phyloP scores from a whole-genome alignment of 768 basidiomycete species.

The Pleurotus citrinopileatus region DNA sequence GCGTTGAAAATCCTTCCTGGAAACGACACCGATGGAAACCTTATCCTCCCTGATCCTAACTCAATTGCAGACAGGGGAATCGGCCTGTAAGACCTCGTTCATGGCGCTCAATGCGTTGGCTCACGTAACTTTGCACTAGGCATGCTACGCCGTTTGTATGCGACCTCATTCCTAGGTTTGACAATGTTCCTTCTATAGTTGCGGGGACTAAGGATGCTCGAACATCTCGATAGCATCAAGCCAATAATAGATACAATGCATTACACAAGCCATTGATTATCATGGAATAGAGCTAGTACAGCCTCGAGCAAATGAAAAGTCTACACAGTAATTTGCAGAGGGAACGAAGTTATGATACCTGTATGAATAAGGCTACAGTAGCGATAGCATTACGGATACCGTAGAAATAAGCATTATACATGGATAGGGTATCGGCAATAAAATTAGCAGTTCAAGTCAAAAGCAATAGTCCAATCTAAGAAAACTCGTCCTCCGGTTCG shows the following conservation, averaged over 20 bases:
- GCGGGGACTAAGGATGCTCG: not conserved
- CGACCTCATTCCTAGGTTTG: not conserved
- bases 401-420: not conserved
- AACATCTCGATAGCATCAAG: too few species aligned
- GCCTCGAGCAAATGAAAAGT: too few species aligned
- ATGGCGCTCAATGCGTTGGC: too few species aligned
- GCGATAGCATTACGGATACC: not conserved
- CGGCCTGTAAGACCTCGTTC: not conserved
- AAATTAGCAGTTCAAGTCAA: not conserved
- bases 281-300: too few species aligned
- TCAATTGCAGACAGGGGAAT: not conserved
- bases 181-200: not conserved
- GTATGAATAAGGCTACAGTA: not conserved
- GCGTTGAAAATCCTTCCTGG: not conserved
- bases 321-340: too few species aligned
- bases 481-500: conserved; percentile 56
- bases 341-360: too few species aligned
- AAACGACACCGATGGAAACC: not conserved
- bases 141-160: not conserved
- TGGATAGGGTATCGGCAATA: not conserved
- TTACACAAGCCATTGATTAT: not conserved
- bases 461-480: conserved; percentile 19
- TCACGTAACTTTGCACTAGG: not conserved
- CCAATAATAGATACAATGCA: not conserved
- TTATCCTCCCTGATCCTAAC: not conserved